Evolutionary conservation across 192 early-diverging fungal species (phyloP).

Genomic region (Dispira parvispora): DNA sequence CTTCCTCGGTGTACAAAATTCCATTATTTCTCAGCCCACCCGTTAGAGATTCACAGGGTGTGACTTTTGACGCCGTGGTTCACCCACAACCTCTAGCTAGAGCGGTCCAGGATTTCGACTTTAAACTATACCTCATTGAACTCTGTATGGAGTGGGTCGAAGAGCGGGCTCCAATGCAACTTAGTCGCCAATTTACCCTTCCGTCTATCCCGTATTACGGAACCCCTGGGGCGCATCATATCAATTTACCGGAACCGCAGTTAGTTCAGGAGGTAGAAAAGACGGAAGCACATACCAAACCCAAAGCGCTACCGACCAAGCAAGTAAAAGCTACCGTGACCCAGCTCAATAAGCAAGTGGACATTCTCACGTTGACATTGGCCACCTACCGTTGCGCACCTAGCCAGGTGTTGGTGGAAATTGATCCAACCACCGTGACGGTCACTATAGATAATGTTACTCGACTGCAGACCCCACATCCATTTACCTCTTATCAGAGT

Average conservation of each 20-base stretch:
- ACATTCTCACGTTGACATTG: too few relatives aligned
- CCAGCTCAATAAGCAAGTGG: too few relatives aligned
- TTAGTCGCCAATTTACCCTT: slow-evolving; percentile 10
- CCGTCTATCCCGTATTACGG: background rate
- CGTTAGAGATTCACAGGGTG: background rate
- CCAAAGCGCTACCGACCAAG: too few relatives aligned
- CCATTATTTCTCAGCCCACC: slow-evolving; percentile 4
- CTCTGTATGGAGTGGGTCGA: slow-evolving; percentile 11
- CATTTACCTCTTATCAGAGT: too few relatives aligned
- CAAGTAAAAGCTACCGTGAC: too few relatives aligned
- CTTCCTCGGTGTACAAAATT: slow-evolving; percentile 7
- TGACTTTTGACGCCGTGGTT: slow-evolving; percentile 3
- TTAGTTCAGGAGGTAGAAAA: background rate
- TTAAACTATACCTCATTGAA: slow-evolving; percentile 8
- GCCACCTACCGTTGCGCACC: too few relatives aligned
- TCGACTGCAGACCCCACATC: too few relatives aligned
- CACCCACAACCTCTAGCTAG: slow-evolving; percentile 1
- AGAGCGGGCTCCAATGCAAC: slow-evolving; percentile 9
- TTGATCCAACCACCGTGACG: too few relatives aligned
- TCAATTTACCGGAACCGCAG: background rate
- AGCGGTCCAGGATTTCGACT: slow-evolving; percentile 1
- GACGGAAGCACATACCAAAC: background rate
- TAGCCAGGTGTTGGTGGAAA: too few relatives aligned
- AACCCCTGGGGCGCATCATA: background rate
- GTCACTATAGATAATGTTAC: too few relatives aligned